Conservation (phyloP, 1,139 yeast genomes). For the Magnusiomyces fungicola region DNA sequence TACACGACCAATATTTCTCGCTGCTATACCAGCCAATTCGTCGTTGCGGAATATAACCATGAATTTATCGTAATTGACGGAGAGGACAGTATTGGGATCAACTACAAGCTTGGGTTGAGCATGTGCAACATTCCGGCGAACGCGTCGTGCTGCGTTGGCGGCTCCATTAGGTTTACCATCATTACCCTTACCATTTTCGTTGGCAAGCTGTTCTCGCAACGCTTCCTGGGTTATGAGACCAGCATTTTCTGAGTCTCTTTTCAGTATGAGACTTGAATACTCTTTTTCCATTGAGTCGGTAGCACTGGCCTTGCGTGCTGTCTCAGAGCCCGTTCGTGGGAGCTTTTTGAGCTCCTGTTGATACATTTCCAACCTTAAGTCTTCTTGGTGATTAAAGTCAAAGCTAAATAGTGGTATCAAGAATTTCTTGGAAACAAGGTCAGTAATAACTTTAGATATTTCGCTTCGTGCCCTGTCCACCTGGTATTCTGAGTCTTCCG, state of each 20-base stretch:
- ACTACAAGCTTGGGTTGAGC: slow-evolving; percentile 16
- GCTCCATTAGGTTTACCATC: slow-evolving; percentile 7
- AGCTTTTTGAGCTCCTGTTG: slow-evolving; percentile 18
- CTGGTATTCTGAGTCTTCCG: slow-evolving; percentile 23
- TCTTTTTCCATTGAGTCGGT: slow-evolving; percentile 53
- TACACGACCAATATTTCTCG: slow-evolving; percentile 61
- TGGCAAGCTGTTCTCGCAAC: slow-evolving; percentile 29
- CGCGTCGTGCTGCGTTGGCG: slow-evolving; percentile 9
- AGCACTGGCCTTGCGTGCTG: slow-evolving; percentile 26
- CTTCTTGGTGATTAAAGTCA: slow-evolving; percentile 35
- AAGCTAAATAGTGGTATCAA: slow-evolving; percentile 41
- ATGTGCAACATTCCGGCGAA: slow-evolving; percentile 4
- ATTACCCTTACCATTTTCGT: slow-evolving; percentile 25
- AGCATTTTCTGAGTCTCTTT: slow-evolving; percentile 18
- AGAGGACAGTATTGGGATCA: slow-evolving; percentile 41
- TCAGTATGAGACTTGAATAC: slow-evolving; percentile 32
- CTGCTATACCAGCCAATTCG: slow-evolving; percentile 56
- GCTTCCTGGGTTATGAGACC: slow-evolving; percentile 20
- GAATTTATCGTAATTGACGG: slow-evolving; percentile 60
- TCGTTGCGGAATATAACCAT: slow-evolving; percentile 58
- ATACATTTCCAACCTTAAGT: slow-evolving; percentile 25
- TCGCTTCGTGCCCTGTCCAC: slow-evolving; percentile 31
- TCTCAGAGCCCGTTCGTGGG: slow-evolving; percentile 25
- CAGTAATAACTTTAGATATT: slow-evolving; percentile 31
- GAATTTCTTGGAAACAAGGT: slow-evolving; percentile 52